phyloP scores from a whole-genome alignment of 1,139 yeast genomes.

The Taphrina betulina region DNA sequence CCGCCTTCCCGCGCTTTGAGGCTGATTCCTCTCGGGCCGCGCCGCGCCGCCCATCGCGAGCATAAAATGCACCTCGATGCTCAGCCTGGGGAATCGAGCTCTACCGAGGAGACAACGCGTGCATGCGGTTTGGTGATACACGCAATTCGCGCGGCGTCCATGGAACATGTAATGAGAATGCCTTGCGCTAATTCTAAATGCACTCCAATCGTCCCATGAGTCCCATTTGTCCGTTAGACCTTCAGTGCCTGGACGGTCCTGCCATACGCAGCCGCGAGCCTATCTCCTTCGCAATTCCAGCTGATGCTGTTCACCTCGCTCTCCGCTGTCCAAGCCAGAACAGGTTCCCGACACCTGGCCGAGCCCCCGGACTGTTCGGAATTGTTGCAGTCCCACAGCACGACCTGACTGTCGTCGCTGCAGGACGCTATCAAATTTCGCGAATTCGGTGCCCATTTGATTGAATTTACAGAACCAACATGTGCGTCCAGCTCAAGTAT shows the following conservation, averaged over 20 bases:
- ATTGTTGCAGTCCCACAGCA: conserved; percentile 69
- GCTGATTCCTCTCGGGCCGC: too few relatives aligned
- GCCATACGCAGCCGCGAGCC: conserved; percentile 81
- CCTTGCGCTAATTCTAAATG: too few relatives aligned
- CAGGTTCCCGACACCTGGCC: conserved; percentile 22
- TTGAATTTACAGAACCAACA: conserved; percentile 62
- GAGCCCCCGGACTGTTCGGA: conserved; percentile 37
- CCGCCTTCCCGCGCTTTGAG: too few relatives aligned
- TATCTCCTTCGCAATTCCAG: conserved; percentile 72
- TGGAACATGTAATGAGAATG: too few relatives aligned
- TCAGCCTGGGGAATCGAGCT: too few relatives aligned
- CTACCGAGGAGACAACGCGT: too few relatives aligned
- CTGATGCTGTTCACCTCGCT: conserved; percentile 71
- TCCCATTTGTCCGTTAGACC: too few relatives aligned
- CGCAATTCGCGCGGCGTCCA: too few relatives aligned
- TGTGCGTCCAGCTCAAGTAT: conserved; percentile 69
- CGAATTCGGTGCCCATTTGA: conserved; percentile 80
- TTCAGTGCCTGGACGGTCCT: conserved; percentile 75
- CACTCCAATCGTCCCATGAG: too few relatives aligned
- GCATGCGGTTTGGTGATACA: too few relatives aligned
- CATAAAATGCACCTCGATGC: too few relatives aligned
- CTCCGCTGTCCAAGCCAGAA: conserved; percentile 49
- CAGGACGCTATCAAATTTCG: conserved; percentile 67
- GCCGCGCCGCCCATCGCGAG: too few relatives aligned
- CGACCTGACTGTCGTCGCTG: conserved; percentile 86